Evolutionary conservation across 1,139 yeast genomes (phyloP).

Genomic region (Ogataea hybrid): DNA sequence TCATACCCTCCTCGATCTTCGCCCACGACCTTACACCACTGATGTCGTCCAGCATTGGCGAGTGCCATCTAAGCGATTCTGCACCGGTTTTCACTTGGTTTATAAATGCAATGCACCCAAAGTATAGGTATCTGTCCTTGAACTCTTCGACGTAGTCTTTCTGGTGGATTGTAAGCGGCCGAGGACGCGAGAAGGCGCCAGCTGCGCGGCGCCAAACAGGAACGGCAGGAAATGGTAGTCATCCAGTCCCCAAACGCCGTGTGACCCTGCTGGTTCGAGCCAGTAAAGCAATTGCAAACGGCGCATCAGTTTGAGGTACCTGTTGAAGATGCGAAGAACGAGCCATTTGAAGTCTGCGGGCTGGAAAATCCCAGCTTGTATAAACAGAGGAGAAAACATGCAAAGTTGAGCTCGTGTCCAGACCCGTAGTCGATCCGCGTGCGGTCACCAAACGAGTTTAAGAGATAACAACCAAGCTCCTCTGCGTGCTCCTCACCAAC

Average conservation of each 20-base stretch:
- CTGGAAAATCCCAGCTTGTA: conserved; percentile 24
- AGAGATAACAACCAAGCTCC: conserved; percentile 26
- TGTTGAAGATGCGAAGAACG: conserved; percentile 61
- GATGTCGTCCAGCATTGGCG: conserved; percentile 96
- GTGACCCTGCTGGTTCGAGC: conserved; percentile 97
- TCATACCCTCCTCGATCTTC: conserved; percentile 92
- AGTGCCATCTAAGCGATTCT: conserved; percentile 89
- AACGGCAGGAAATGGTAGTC: conserved; percentile 85
- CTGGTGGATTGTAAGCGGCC: conserved; percentile 86
- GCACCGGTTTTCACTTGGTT: conserved; percentile 71
- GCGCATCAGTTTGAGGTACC: conserved; percentile 54
- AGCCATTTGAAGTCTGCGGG: conserved; percentile 48
- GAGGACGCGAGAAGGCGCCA: conserved; percentile 72
- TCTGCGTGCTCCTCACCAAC: conserved; percentile 17
- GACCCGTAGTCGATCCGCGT: conserved; percentile 93
- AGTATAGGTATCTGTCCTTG: conserved; percentile 73
- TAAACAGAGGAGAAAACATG: conserved; percentile 55
- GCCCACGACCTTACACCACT: conserved; percentile 89
- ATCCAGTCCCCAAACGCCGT: conserved; percentile 98
- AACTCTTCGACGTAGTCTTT: conserved; percentile 79
- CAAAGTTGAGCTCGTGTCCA: conserved; percentile 90
- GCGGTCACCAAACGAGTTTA: conserved; percentile 72
- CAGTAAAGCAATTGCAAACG: conserved; percentile 59
- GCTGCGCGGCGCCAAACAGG: conserved; percentile 52
- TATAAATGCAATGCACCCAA: conserved; percentile 83